Percentiles rank a stretch among this genome's conserved stretches.
phyloP scores from a whole-genome alignment of 768 basidiomycete genomes.

The Mrakia hoshinonis region DNA sequence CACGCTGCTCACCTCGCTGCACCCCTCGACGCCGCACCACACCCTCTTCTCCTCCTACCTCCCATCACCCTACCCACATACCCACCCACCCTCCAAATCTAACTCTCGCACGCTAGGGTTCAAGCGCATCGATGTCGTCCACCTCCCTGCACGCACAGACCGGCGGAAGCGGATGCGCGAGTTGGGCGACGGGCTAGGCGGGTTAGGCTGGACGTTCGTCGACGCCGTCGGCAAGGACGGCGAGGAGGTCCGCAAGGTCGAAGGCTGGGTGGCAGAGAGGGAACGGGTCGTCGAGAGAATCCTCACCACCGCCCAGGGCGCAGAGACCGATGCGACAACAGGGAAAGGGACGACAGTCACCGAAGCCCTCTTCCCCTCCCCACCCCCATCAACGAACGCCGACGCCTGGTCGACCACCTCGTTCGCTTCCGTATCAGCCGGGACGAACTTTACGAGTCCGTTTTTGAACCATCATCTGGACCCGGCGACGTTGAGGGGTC shows the following conservation, averaged over 20 bases:
- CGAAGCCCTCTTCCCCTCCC: not conserved
- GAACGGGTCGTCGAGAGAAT: not conserved
- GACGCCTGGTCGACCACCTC: not conserved
- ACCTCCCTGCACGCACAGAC: not conserved
- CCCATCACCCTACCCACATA: not conserved
- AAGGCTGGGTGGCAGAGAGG: not conserved
- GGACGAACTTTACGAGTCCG: not conserved
- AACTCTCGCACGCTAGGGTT: not conserved
- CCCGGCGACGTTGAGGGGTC: not conserved
- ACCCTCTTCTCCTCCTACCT: not conserved
- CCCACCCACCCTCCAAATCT: too few species aligned
- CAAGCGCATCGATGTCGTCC: slow-evolving; percentile 6
- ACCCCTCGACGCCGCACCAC: not conserved
- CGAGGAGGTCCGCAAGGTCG: not conserved
- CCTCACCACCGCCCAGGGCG: not conserved
- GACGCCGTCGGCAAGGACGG: not conserved
- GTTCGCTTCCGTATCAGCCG: not conserved
- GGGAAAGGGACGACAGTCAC: not conserved
- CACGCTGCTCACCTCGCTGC: not conserved
- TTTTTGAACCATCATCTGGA: not conserved
- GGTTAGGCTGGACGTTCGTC: slow-evolving; percentile 7
- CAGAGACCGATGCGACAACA: not conserved
- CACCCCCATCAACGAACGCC: not conserved
- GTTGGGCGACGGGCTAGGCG: not conserved
- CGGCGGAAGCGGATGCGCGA: not conserved